Conservation (phyloP, 768 basidiomycete genomes). For the Amanita polypyramis region DNA sequence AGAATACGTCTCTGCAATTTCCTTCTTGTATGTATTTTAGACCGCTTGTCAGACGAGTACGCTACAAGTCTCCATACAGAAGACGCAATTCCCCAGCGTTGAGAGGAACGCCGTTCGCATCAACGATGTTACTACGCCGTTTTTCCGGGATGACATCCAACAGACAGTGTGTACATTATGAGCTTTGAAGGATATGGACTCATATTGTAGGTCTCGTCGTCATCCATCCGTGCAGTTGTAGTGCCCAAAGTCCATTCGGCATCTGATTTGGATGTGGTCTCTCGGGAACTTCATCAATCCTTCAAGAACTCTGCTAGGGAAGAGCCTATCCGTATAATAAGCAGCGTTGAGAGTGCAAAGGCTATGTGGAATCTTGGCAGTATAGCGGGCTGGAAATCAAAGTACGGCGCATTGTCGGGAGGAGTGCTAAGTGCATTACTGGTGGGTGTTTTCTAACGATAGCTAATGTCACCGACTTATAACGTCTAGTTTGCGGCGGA, state of each 20-base stretch:
- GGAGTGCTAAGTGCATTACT: conserved; percentile 55
- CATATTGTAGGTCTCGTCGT: conserved; percentile 18
- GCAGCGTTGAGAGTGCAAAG: conserved; percentile 79
- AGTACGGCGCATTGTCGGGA: conserved; percentile 34
- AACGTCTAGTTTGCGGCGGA: conserved; percentile 78
- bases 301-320: conserved; percentile 17
- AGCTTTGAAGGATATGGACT: not conserved
- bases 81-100: conserved; percentile 28
- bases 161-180: conserved; percentile 35
- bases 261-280: conserved; percentile 54
- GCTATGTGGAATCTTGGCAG: conserved; percentile 54
- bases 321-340: conserved; percentile 46
- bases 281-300: conserved; percentile 30
- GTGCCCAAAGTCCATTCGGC: conserved; percentile 77
- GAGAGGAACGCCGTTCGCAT: conserved; percentile 59
- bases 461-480: not conserved
- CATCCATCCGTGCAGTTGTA: conserved; percentile 53
- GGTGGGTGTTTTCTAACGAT: conserved; percentile 29
- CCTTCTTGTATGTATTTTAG: conserved; percentile 4
- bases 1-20: conserved; percentile 45
- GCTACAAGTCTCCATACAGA: conserved; percentile 8
- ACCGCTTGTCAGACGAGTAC: not conserved
- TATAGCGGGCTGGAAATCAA: conserved; percentile 63
- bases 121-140: conserved; percentile 55
- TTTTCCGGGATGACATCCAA: conserved; percentile 54